Conservation (phyloP, 2,329 filamentous ascomycete species). For the Fusarium denticulatum region DNA sequence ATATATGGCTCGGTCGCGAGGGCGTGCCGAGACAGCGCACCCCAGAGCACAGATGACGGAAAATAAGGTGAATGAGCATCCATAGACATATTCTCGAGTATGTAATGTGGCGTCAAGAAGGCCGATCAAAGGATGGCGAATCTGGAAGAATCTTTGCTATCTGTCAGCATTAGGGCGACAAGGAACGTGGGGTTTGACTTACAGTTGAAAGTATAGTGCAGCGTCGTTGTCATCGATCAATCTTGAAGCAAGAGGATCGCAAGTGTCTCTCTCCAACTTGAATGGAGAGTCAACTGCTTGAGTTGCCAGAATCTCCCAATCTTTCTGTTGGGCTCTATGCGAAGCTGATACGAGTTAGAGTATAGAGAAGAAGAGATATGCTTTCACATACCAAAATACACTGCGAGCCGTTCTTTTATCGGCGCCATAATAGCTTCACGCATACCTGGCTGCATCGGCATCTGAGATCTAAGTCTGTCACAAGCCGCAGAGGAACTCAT, state of each 20-base stretch:
- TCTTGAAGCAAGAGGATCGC: slow-evolving; percentile 8
- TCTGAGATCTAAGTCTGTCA: slow-evolving; percentile 10
- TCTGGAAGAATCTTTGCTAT: slow-evolving; percentile 1
- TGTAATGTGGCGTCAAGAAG: slow-evolving; percentile 6
- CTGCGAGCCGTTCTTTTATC: slow-evolving; percentile 9
- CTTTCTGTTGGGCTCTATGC: slow-evolving; percentile 10
- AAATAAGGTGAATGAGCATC: slow-evolving; percentile 7
- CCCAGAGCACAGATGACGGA: slow-evolving; percentile 11
- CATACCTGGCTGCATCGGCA: slow-evolving; percentile 9
- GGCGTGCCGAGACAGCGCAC: slow-evolving; percentile 3
- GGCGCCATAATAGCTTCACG: slow-evolving; percentile 17
- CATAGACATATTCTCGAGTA: slow-evolving; percentile 10
- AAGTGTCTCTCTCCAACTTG: slow-evolving; percentile 11
- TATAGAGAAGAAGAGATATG: accelerated
- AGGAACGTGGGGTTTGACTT: too few species aligned
- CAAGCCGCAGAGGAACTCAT: slow-evolving; percentile 1
- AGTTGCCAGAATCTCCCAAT: slow-evolving; percentile 4
- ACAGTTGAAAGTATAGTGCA: slow-evolving; percentile 13
- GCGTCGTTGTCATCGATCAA: slow-evolving; percentile 9
- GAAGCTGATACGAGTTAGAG: neutral
- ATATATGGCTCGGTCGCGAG: slow-evolving; percentile 12
- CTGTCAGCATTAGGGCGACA: too few species aligned
- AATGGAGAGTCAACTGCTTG: slow-evolving; percentile 12
- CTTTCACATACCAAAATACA: neutral
- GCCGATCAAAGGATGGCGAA: slow-evolving; percentile 7